Evolutionary conservation across 1,139 yeast genomes (phyloP), one percentile per base, ranked within the genome.

Genomic region (Kodamaea plutei): DNA sequence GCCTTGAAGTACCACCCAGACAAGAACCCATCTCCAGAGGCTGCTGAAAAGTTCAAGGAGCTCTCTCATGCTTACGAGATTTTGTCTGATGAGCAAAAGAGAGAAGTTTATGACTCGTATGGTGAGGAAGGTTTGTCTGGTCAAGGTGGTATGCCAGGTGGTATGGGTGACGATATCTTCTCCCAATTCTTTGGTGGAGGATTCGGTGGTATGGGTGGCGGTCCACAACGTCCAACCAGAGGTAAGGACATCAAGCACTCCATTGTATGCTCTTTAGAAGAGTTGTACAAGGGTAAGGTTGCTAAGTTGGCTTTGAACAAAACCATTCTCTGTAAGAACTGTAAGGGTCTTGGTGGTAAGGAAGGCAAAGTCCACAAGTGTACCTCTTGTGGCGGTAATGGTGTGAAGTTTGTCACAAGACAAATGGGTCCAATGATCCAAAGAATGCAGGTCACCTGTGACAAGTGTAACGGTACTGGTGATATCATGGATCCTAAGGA

Each of bases 401-500:
- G 99, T 76, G 69, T 83, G 62, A 85, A 79, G 63, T 83, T 91
- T 48, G 83, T 89, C 48, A 87, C 96, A 36, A 84, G 96, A 70
- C 97, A 91, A 64, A 89, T 91, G 96, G 99, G 99, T 47, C 96
- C 96, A 44, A 88, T 91, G 93, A 83, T 91, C 53, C 99, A 91
- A 70, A 81, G 96, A 72, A 84, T 84, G 78, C 98, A 91, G 69
- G 81, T 95, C 24, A 81, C 79, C 36, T 91, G 99, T 82, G 93
- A 85, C 47, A 81, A 67, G 40, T 91, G 99, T 80, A 68, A 76
- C 47, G 98, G 97, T 57, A 73, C 83, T 39, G 99, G 99, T 56
- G 94, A 84, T 58, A 83, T 82, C 44, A 76, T 88, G 56, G 81
- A 83, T 58, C 76, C 89, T 38, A 84, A 84, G 68, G 96, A 88